Conservation (phyloP, 2,329 filamentous ascomycete genomes). For the Xylaria sp. region DNA sequence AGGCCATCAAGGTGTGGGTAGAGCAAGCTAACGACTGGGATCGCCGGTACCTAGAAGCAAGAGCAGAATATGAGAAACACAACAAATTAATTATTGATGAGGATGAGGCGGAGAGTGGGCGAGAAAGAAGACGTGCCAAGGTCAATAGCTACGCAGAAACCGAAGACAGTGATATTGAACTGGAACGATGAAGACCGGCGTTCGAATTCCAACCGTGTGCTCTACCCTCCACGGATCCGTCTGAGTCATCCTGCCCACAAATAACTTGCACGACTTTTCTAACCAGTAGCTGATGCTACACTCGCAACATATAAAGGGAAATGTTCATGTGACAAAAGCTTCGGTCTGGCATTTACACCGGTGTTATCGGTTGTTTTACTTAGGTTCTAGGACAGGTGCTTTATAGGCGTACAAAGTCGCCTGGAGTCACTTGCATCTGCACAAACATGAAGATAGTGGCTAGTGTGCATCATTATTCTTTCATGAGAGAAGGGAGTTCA, state of each 20-base stretch:
- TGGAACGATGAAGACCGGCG: constrained; percentile 37
- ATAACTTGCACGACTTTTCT: background rate
- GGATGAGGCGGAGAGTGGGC: constrained; percentile 43
- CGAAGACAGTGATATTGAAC: constrained; percentile 51
- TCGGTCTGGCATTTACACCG: constrained; percentile 20
- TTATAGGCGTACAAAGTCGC: constrained; percentile 22
- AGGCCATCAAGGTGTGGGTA: constrained; percentile 69
- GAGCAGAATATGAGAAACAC: constrained; percentile 63
- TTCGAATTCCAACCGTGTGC: background rate
- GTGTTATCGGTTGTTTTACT: constrained; percentile 23
- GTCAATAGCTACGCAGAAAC: constrained; percentile 55
- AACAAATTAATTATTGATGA: constrained; percentile 58
- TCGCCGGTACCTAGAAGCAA: constrained; percentile 66
- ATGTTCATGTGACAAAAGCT: constrained; percentile 2
- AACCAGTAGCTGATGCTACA: constrained; percentile 1
- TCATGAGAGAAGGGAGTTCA: constrained; percentile 13
- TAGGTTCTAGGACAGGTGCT: background rate
- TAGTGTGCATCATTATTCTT: constrained; percentile 3
- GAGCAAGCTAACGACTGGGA: constrained; percentile 78
- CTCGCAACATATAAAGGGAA: background rate
- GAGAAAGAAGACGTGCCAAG: constrained; percentile 49
- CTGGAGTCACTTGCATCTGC: constrained; percentile 23
- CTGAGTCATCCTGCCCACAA: background rate
- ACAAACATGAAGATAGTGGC: constrained; percentile 1
- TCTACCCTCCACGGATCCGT: background rate